A percentile compares a stretch with the other conserved stretches of the same genome.
Evolutionary conservation across 2,329 filamentous ascomycete species (phyloP).

Genomic region (Talaromyces funiculosus): DNA sequence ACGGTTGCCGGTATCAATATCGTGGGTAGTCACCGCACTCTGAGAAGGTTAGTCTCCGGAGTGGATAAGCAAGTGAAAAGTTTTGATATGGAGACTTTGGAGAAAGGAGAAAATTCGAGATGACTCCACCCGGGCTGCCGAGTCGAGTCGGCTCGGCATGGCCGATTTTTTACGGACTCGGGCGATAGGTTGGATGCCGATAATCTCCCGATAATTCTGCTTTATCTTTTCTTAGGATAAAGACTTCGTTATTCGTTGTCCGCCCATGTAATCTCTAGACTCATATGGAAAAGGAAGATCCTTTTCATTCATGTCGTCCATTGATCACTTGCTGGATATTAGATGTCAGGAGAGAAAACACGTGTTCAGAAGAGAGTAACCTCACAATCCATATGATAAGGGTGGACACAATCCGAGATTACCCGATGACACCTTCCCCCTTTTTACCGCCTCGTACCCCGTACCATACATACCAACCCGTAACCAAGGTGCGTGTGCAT

Average conservation of each 20-base stretch:
- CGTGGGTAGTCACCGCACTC: background rate
- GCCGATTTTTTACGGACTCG: background rate
- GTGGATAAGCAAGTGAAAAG: background rate
- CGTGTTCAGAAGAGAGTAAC: background rate
- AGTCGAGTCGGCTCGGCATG: slow-evolving; percentile 1
- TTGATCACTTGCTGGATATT: background rate
- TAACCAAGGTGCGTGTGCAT: background rate
- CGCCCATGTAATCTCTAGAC: no score
- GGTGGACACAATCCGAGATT: slow-evolving; percentile 2
- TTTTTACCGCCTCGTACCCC: background rate
- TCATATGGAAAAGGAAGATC: no score
- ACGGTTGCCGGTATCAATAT: background rate
- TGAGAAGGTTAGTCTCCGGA: background rate
- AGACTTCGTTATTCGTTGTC: no score
- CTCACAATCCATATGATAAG: background rate
- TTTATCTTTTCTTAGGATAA: no score
- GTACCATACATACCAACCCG: background rate
- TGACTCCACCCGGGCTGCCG: background rate
- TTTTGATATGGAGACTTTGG: background rate
- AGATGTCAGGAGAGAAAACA: background rate
- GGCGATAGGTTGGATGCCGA: background rate
- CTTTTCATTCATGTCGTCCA: background rate
- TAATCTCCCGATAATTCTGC: background rate
- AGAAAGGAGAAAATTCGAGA: background rate
- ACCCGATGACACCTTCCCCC: background rate